A percentile compares a stretch with the other conserved stretches of the same genome.
These are phyloP conservation scores for Coemansia nantahalensis DNA, from an alignment of 192 early-diverging fungal genomes.

Conservation along the genomic window DNA sequence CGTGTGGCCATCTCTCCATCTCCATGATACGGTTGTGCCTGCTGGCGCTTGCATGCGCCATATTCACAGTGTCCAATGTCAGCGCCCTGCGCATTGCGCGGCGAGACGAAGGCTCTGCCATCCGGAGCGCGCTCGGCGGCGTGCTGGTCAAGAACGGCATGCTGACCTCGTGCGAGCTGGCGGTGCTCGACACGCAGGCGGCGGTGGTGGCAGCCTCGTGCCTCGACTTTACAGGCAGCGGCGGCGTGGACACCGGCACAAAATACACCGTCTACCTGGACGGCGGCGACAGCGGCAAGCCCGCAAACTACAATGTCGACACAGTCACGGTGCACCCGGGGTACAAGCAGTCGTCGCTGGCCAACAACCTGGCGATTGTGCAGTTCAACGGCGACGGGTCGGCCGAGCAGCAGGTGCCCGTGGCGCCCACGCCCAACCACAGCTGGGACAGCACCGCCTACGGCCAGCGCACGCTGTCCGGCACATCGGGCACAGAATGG, in stretches of 20 bases:
- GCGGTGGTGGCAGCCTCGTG: conserved; percentile 14
- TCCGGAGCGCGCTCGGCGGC: no score
- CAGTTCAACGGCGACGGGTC: conserved; percentile 11
- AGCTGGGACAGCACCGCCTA: conserved; percentile 14
- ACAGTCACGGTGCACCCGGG: conserved; percentile 9
- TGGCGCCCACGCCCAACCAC: not conserved
- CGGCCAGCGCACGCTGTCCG: conserved; percentile 12
- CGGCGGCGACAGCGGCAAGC: conserved; percentile 2
- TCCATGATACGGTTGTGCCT: no score
- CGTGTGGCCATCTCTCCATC: no score
- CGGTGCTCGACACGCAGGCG: conserved; percentile 7
- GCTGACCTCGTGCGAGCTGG: conserved; percentile 22
- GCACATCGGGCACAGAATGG: not conserved
- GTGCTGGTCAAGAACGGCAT: conserved; percentile 9
- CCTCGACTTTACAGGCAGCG: conserved; percentile 1
- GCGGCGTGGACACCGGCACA: not conserved
- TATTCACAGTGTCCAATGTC: no score
- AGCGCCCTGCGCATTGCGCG: no score
- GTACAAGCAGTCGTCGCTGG: conserved; percentile 1
- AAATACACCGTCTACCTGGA: conserved; percentile 23
- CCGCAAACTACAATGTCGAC: not conserved
- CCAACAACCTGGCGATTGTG: conserved; percentile 29
- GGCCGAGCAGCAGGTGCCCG: conserved; percentile 9
- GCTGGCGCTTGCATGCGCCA: no score
- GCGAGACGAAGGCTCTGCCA: no score